Evolutionary conservation across 306 rosid species (phyloP).

Genomic region (Vigna angularis): DNA sequence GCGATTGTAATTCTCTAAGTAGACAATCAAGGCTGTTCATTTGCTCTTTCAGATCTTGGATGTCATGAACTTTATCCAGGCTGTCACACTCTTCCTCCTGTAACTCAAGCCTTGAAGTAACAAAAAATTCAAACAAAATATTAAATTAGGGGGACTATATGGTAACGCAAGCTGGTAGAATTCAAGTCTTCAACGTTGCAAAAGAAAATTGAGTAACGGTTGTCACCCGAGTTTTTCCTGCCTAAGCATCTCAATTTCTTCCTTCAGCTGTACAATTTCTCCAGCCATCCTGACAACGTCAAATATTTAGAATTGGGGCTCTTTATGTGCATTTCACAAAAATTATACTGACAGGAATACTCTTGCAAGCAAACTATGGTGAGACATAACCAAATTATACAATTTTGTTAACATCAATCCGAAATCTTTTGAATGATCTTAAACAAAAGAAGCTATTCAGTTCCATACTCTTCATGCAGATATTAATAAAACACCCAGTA

Average conservation of each 20-base stretch:
- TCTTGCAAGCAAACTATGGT: constrained; percentile 7
- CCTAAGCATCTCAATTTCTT: constrained; percentile 68
- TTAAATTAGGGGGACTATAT: constrained; percentile 32
- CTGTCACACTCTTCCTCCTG: constrained; percentile 58
- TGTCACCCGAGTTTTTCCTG: constrained; percentile 67
- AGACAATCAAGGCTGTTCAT: constrained; percentile 58
- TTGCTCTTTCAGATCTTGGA: constrained; percentile 75
- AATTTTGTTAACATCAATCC: neutral
- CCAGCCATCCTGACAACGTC: constrained; percentile 72
- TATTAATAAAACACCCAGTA: neutral
- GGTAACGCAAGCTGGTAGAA: constrained; percentile 24
- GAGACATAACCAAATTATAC: neutral
- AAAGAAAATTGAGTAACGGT: constrained; percentile 27
- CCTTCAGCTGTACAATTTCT: constrained; percentile 73
- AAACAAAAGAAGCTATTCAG: neutral
- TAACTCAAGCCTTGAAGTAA: constrained; percentile 56
- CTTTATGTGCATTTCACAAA: constrained; percentile 23
- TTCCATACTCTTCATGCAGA: neutral
- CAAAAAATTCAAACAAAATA: constrained; percentile 39
- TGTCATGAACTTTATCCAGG: constrained; percentile 58
- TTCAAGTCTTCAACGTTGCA: constrained; percentile 17
- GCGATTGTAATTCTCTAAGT: constrained; percentile 66
- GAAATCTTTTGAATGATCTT: constrained; percentile 5
- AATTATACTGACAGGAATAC: neutral
- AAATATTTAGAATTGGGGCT: constrained; percentile 35